phyloP scores from a whole-genome alignment of 148 eudicot genomes.

The Beta vulgaris region DNA sequence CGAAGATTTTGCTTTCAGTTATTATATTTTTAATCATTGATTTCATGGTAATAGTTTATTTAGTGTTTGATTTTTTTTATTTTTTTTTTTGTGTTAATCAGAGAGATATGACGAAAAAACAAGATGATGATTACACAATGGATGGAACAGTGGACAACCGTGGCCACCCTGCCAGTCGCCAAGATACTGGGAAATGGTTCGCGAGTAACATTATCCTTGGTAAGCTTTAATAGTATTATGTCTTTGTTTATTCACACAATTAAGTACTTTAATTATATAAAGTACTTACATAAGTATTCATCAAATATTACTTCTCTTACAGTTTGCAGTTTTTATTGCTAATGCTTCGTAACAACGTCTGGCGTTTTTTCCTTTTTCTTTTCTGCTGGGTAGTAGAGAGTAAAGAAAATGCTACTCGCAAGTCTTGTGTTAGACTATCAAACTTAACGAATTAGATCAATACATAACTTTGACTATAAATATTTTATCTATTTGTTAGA shows the following conservation, averaged over 20 bases:
- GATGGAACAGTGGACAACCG: conserved; percentile 72
- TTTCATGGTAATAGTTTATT: neutral
- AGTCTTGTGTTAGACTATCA: no score
- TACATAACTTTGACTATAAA: no score
- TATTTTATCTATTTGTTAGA: no score
- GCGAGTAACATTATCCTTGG: conserved; percentile 68
- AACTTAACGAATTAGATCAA: no score
- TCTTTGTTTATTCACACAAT: neutral
- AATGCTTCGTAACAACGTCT: neutral
- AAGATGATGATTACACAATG: conserved; percentile 49
- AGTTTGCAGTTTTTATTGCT: neutral
- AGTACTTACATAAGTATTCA: no score
- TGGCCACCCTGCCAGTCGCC: conserved; percentile 59
- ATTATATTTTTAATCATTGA: neutral
- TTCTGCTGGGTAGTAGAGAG: no score
- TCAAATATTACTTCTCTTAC: neutral
- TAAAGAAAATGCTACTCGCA: no score
- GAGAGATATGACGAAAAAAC: conserved; percentile 30
- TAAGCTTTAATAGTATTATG: conserved; percentile 36
- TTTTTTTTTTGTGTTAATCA: neutral
- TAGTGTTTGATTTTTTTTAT: neutral
- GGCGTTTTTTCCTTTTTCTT: no score
- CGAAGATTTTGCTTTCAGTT: neutral
- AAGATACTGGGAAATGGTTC: conserved; percentile 63
- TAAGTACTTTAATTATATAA: no score